Evolutionary conservation across 2,329 filamentous ascomycete species (phyloP), one percentile per base, ranked within the genome.

Genomic region (Aspergillus brunneoviolaceus): DNA sequence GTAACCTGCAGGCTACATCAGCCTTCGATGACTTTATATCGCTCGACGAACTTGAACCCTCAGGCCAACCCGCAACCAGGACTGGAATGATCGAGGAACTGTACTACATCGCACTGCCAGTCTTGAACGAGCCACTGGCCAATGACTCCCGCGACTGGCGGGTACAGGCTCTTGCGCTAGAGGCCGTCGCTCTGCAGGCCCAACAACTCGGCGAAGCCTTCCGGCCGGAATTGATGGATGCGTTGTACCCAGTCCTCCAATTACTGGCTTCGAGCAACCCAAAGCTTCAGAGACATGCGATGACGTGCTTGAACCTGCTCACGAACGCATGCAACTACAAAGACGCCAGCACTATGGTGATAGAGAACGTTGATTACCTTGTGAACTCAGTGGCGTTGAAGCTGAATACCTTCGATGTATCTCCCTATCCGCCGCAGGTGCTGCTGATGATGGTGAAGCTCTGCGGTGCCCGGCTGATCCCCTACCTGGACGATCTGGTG

Each of bases 291-390:
- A 84, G 86, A 33, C 93, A 98, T 73, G 91, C 94, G 5, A 89
- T 97, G 63, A 85, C 87, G 4, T 90, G 90, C 39, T 81, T 99
- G 14, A 95, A 97, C 69, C 85, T 87, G 19, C 81, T 97, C n/a
- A 89, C 94, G 1, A 71, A 76, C 2, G 84, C 89, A 0, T 97
- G 92, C 68, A 86, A 85, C 2, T 99, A 98, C 69, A 63, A 72
- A 0, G 87, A 83, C 67, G 89, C 94, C 4, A 89, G 89, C 27
- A 87, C 90, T 16, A 80, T 99, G 65, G 88, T 99, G 45, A 85
- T 98, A 29, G 87, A 90, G 55, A 99, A 99, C 62, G 93, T 92
- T 16, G 95, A 99, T 75, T 99, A 99, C 73, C 90, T 99, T 77
- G 89, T 98, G 62, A 98, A 98, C 71, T 91, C 95, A 0, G 87